These are phyloP conservation scores for Suillus sp. DNA, from an alignment of 768 basidiomycete species.

Conservation along the genomic window DNA sequence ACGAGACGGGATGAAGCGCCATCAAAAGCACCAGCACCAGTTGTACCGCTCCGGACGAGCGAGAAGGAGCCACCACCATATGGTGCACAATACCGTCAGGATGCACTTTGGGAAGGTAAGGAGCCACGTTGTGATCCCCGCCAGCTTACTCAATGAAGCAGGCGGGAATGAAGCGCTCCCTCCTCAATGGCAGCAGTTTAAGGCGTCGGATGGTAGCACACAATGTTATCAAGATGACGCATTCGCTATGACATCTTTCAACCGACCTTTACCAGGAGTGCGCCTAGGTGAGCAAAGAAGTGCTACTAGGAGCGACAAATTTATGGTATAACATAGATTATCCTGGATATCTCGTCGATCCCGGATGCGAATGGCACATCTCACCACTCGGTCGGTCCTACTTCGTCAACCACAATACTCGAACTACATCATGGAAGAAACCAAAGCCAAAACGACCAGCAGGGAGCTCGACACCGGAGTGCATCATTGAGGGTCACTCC, in stretches of 20 bases:
- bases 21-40: too few relatives aligned
- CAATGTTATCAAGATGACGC: not conserved
- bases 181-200: too few relatives aligned
- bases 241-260: not conserved
- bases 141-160: too few relatives aligned
- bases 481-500: not conserved
- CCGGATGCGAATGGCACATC: not conserved
- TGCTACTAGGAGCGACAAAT: not conserved
- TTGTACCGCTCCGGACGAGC: too few relatives aligned
- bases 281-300: not conserved
- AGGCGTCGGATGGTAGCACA: not conserved
- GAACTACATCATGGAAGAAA: not conserved
- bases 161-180: too few relatives aligned
- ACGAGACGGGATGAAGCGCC: too few relatives aligned
- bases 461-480: not conserved
- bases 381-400: too few relatives aligned
- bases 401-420: not conserved
- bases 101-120: too few relatives aligned
- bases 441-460: not conserved
- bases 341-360: not conserved
- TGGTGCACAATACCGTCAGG: too few relatives aligned
- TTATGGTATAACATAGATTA: not conserved
- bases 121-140: too few relatives aligned
- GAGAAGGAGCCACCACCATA: too few relatives aligned
- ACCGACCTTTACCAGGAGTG: constrained; percentile 1